Base-by-base conservation (phyloP, 2,329 filamentous ascomycete genomes). In the Clarireedia hainanense region DNA sequence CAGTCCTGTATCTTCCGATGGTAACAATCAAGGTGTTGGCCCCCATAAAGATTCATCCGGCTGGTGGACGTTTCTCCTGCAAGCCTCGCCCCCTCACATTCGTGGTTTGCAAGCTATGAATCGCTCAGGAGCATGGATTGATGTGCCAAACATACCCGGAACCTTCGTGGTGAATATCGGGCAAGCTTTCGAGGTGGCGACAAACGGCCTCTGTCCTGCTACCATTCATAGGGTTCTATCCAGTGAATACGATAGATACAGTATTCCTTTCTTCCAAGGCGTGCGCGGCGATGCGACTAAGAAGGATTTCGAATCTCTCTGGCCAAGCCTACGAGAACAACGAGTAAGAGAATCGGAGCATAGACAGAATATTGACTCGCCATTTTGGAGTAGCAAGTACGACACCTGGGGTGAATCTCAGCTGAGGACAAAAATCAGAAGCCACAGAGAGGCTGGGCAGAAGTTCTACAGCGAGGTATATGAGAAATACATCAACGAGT, bases 101-200 rank as follows among this genome's bases (percentile, higher is more conserved):
- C 46, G 37, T 50, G 47, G 52, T 15, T 45, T 55, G 17, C 46
- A 55, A 50, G 52, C 47, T 27, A 50, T 55, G 47, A 55, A 55
- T 23, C 52, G 52, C 9, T 37, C 46, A 34, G 52, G 47, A 12
- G 7, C 3, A 12, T 55, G 52, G 52, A 45, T 55, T n/a, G 52
- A 55, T 26, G 47, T 55, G 2, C 52, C 52, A 45, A 50, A 50
- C 24, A 50, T 50, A 15, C 52, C 52, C 5, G 47, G 47, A 15
- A 55, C 52, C 14, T 55, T 50, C 30, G 52, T 55, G 17, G 52
- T 55, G 1, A 55, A 55, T 26, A 55, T 55, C 12, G 52, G 52
- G 1, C 52, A 55, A 27, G 52, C 47, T 4, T 55, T 55, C 3
- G 52, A 55, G 36, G 52, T 50, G 10, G 52, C 52, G 20, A 55